Percentiles rank a stretch among this genome's conserved stretches.
These are phyloP conservation scores for Nakazawaea populi DNA, from an alignment of 805 yeast species.

Conservation along the genomic window DNA sequence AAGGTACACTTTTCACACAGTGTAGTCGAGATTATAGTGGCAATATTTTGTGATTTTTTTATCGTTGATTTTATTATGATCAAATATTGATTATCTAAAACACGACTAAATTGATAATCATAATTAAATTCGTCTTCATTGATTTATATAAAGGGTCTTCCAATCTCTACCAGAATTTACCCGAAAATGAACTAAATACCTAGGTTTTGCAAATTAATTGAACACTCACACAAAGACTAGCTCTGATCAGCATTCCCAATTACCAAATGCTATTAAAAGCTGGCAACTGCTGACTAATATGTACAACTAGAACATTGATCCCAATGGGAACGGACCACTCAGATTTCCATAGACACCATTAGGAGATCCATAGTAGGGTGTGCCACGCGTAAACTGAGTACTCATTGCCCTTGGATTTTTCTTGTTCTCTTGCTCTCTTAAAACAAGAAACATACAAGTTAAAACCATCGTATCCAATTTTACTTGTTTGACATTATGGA, in stretches of 20 bases:
- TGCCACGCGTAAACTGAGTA: background rate
- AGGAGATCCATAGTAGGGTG: background rate
- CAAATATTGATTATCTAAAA: background rate
- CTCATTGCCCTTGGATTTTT: slow-evolving; percentile 10
- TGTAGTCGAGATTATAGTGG: background rate
- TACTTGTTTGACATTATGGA: slow-evolving; percentile 11
- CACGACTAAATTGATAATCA: background rate
- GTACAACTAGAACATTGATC: background rate
- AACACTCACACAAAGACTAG: too few species aligned
- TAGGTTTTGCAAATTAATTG: too few species aligned
- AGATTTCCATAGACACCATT: slow-evolving; percentile 5
- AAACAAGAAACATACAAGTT: slow-evolving; percentile 11
- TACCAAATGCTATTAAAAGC: too few species aligned
- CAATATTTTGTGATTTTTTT: background rate
- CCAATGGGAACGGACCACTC: slow-evolving; percentile 2
- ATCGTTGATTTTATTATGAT: background rate
- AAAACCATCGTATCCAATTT: slow-evolving; percentile 12
- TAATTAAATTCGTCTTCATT: too few species aligned
- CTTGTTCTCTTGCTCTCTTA: slow-evolving; percentile 14
- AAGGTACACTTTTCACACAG: background rate
- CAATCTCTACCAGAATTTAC: too few species aligned
- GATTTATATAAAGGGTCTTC: too few species aligned
- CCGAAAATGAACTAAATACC: too few species aligned
- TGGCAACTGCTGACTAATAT: too few species aligned
- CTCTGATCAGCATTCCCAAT: too few species aligned